Conservation (phyloP, 768 basidiomycete species). For the Serendipita vermifera region DNA sequence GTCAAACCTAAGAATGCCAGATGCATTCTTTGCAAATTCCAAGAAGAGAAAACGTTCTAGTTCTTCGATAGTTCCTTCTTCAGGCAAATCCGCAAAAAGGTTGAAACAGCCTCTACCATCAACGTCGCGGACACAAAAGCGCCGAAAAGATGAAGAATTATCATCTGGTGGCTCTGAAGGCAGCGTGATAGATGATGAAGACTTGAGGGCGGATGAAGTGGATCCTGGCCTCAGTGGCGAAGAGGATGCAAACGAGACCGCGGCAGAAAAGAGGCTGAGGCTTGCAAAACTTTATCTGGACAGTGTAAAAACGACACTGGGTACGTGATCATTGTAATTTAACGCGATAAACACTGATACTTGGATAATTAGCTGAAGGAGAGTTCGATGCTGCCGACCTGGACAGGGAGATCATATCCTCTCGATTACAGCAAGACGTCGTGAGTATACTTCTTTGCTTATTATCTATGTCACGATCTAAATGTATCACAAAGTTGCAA, state of each 20-base stretch:
- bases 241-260: conserved; percentile 80
- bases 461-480: background rate
- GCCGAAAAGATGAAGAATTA: conserved; percentile 31
- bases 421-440: conserved; percentile 85
- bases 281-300: conserved; percentile 85
- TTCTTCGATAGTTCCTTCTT: conserved; percentile 31
- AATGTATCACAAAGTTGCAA: conserved; percentile 33
- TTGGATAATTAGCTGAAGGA: conserved; percentile 50
- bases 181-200: conserved; percentile 53
- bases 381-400: conserved; percentile 94
- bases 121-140: conserved; percentile 22
- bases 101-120: conserved; percentile 21
- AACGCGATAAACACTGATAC: background rate
- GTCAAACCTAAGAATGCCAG: conserved; percentile 72
- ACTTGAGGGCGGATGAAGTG: conserved; percentile 43
- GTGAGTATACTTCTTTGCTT: conserved; percentile 22
- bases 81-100: conserved; percentile 44
- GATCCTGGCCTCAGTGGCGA: conserved; percentile 57
- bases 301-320: conserved; percentile 61
- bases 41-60: conserved; percentile 23
- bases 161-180: conserved; percentile 24
- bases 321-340: conserved; percentile 28
- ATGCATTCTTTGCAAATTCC: conserved; percentile 58
- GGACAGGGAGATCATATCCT: conserved; percentile 82
- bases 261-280: conserved; percentile 82